Percentiles rank a stretch among this genome's conserved stretches.
Conservation (phyloP, 176 grass and related monocot genomes). For the Hordeum marinum region DNA sequence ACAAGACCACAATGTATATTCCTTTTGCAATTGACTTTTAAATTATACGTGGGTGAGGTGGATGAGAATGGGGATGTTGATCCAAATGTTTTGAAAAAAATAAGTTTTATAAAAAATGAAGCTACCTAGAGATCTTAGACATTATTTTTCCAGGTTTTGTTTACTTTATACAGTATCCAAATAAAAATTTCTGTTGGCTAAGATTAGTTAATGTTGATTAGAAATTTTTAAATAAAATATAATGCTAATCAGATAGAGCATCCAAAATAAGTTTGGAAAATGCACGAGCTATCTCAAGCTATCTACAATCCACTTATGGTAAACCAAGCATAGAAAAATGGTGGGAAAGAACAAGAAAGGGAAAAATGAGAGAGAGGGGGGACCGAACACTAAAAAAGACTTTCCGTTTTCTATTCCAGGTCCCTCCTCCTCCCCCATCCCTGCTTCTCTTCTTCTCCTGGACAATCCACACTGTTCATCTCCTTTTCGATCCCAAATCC, state of each 20-base stretch:
- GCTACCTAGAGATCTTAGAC: too few species aligned
- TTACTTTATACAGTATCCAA: too few species aligned
- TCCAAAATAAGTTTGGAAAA: background rate
- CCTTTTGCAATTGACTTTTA: too few species aligned
- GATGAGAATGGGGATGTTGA: too few species aligned
- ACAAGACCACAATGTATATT: too few species aligned
- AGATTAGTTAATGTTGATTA: background rate
- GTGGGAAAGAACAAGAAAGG: background rate
- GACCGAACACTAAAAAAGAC: constrained; percentile 21
- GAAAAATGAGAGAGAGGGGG: background rate
- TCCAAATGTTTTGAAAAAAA: too few species aligned
- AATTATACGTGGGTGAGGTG: too few species aligned
- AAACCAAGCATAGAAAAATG: background rate
- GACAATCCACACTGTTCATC: constrained; percentile 48
- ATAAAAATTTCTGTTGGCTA: too few species aligned
- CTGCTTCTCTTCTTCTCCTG: constrained; percentile 25
- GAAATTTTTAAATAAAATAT: too few species aligned
- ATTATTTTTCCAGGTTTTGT: too few species aligned
- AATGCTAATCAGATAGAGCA: background rate
- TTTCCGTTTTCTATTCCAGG: constrained; percentile 42
- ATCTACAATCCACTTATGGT: background rate
- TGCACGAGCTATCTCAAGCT: too few species aligned
- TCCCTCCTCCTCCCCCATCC: constrained; percentile 2
- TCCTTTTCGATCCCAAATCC: constrained; percentile 50
- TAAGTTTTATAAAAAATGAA: too few species aligned